Base-by-base conservation (phyloP, 1,284 basidiomycete species). In the Marasmius sp. region DNA sequence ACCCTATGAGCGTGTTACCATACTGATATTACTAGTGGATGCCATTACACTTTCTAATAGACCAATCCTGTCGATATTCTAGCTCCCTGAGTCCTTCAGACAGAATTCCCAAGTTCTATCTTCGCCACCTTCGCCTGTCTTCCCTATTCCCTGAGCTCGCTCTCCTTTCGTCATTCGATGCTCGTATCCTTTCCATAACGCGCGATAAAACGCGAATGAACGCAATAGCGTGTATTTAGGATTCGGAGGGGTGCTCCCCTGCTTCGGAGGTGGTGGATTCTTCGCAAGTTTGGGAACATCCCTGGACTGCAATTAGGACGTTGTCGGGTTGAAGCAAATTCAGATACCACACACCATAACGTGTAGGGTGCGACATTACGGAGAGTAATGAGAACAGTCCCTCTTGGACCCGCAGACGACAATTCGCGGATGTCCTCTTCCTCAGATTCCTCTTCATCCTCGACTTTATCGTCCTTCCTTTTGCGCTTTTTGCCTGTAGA, bases 151-250 rank as follows among this genome's bases (percentile, higher is more conserved):
- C 65, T 85, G 80, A 0, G 77, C 87, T 63, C 88, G 77, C 69
- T 86, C 88, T 12, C 95, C 95, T 67, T 96, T 91, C 1, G 96
- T 98, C 83, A 97, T 91, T 11, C 93, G 80, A 75, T 98, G 96
- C 66, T 89, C 88, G 69, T 98, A 98, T 0, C 93, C 94, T 54
- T 84, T 83, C 87, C 94, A 98, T 0, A 79, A 70, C 12, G 73
- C 74, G 33, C 93, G 82, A 51, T 87, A 79, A 69, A 99, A 99
- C 27, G 78, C 81, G 73, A 97, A 98, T 0, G 93, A 95, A 27
- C 94, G 83, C 53, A 95, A 76, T 5, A 94, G 81, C 2, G 77
- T 83, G 71, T 92, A 98, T 10, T 75, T 78, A 4, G 93, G 90
- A 71, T 90, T 92, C 9, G 77, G 74, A 11, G 76, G 74, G 27